Evolutionary conservation across 352 stramenopile species (phyloP), one percentile per base, ranked within the genome.

Genomic region (Aphanomyces euteiches): DNA sequence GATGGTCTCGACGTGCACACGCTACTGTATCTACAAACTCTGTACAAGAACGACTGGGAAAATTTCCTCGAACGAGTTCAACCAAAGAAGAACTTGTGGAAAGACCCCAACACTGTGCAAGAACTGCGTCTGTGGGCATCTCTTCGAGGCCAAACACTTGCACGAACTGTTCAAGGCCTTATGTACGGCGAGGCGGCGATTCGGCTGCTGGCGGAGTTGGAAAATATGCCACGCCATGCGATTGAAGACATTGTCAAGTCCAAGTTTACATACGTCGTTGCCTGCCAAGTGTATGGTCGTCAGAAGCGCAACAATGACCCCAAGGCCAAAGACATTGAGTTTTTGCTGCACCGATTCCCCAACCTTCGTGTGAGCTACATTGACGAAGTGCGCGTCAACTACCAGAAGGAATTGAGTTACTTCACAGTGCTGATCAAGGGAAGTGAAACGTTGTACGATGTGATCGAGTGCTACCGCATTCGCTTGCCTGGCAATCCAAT

Each of bases 111-210:
- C 5, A 82, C 76, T 7, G 87, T 87, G 7, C 82, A 92, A 47
- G 96, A 99, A 72, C 89, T 97, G 48, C 88, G 96, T 10, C 85
- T 98, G 69, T 99, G 97, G 97, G 96, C 97, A n/a, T 99, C 95
- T 45, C 85, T 99, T 72, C 90, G 97, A 67, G 96, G 96, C 10
- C 97, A 99, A 78, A 99, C 97, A 5, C 84, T 99, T 21, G 90
- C 95, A 47, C 83, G 97, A 50, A 99, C 97, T 10, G 96, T 99
- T 12, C 97, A 98, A 73, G 97, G 97, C 38, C 99, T 99, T 95
- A 99, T 99, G 97, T 99, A 99, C 76, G 98, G 96, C 61, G 97
- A 99, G 82, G 97, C 97, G 21, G 96, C 97, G 3, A 92, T 99
- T 19, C 92, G 96, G n/a, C 78, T 99, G 47, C 83, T 99, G 5